These are phyloP conservation scores for Penicillium sp. DNA, from an alignment of 2,329 filamentous ascomycete species.

Conservation along the genomic window DNA sequence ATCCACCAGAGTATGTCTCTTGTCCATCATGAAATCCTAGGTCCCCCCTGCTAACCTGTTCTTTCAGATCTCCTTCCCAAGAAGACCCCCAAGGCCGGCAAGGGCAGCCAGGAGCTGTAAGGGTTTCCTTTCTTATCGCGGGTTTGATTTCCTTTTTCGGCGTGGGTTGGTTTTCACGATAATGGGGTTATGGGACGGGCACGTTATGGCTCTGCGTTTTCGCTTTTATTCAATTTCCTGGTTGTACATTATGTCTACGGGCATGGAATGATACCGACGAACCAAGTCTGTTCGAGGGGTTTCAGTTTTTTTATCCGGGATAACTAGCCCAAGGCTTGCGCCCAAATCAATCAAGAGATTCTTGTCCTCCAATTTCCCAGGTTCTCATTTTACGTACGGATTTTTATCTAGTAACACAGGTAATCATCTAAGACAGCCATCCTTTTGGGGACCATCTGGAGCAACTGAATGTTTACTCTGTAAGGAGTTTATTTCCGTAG, in stretches of 20 bases:
- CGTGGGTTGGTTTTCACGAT: constrained; percentile 65
- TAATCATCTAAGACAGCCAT: too few species aligned
- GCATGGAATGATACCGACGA: constrained; percentile 45
- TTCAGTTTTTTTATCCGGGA: constrained; percentile 22
- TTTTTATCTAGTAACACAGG: too few species aligned
- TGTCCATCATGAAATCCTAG: too few species aligned
- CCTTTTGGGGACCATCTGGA: too few species aligned
- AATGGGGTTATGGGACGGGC: constrained; percentile 64
- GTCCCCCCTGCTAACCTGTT: constrained; percentile 37
- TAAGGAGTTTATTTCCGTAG: too few species aligned
- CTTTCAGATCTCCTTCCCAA: constrained; percentile 86
- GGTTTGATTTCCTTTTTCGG: constrained; percentile 53
- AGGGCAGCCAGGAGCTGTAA: constrained; percentile 94
- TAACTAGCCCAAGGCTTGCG: constrained; percentile 14
- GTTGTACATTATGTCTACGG: constrained; percentile 59
- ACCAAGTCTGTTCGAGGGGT: constrained; percentile 31
- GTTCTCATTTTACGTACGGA: not conserved
- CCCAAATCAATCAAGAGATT: constrained; percentile 26
- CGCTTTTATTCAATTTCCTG: constrained; percentile 45
- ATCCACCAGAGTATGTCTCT: constrained; percentile 82
- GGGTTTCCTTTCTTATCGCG: constrained; percentile 48
- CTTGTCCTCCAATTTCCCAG: constrained; percentile 11
- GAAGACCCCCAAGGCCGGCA: constrained; percentile 95
- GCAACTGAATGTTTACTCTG: too few species aligned
- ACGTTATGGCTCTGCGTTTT: constrained; percentile 52